phyloP scores from a whole-genome alignment of 257 asterid genomes.

The Mitragyna speciosa region DNA sequence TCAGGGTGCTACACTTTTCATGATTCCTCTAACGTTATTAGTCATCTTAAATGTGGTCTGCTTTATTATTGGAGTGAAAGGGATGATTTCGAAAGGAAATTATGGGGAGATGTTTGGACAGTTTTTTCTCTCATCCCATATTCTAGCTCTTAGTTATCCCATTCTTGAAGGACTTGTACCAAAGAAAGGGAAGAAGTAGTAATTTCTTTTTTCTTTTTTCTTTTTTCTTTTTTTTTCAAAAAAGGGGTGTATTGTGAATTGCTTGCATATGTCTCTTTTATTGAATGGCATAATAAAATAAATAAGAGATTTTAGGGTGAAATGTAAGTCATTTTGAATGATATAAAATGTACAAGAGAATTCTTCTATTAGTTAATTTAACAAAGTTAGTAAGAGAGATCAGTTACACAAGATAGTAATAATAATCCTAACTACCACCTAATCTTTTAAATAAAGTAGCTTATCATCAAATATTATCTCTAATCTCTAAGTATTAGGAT shows the following conservation, averaged over 20 bases:
- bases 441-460: too few relatives aligned
- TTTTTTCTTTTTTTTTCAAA: too few relatives aligned
- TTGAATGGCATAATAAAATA: background rate
- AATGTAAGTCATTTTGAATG: background rate
- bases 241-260: background rate
- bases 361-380: too few relatives aligned
- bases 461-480: too few relatives aligned
- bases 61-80: conserved; percentile 51
- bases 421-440: too few relatives aligned
- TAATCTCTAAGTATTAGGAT: too few relatives aligned
- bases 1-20: conserved; percentile 64
- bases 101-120: conserved; percentile 73
- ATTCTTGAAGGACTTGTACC: conserved; percentile 62
- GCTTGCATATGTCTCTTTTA: background rate
- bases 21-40: conserved; percentile 63
- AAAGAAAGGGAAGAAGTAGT: conserved; percentile 40
- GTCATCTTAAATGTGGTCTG: conserved; percentile 60
- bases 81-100: conserved; percentile 39
- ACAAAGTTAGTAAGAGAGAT: too few relatives aligned
- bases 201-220: too few relatives aligned
- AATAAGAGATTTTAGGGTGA: background rate
- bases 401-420: too few relatives aligned
- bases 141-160: conserved; percentile 61
- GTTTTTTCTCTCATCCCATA: conserved; percentile 47
- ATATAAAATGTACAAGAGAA: too few relatives aligned